Evolutionary conservation across 257 asterid species (phyloP), one percentile per base, ranked within the genome.

Genomic region (Capsicum rhomboideum): DNA sequence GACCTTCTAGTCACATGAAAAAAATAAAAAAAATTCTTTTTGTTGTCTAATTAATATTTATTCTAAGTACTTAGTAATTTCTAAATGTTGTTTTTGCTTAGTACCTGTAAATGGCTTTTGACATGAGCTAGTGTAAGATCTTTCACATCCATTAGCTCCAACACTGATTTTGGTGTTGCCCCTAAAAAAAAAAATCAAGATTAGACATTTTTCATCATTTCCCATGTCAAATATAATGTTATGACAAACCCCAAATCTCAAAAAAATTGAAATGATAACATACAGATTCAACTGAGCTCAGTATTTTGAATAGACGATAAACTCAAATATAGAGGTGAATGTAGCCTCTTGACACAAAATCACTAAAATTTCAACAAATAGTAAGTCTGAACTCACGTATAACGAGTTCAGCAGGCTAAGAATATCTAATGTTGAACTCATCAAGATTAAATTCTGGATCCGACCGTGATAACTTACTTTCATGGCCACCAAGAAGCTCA

Each of bases 401-500:
- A n/a, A n/a, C n/a, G n/a, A n/a, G n/a, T n/a, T n/a, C n/a, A n/a
- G n/a, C n/a, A n/a, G n/a, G n/a, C n/a, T n/a, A n/a, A n/a, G n/a
- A n/a, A n/a, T n/a, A n/a, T n/a, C n/a, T n/a, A n/a, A 44, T 12
- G 29, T 40, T 71, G 55, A 10, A 71, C 10, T 20, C 12, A 0
- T 6, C 13, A 46, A 7, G 21, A 74, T 13, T 46, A 74, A 74
- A 46, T 74, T 74, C 16, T 23, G 16, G 44, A 75, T 75, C 61
- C 59, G 23, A 23, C 23, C 13, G 16, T 21, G 8, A 23, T 23
- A 63, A 64, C 81, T 20, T 90, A 95, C 99, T 95, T 91, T 96
- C 99, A 89, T 94, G 98, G 91, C 99, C 99, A 28, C 99, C 99
- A 72, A 96, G 98, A 31, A 96, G 98, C 87, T 96, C 98, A 61